Percentiles rank a stretch among this genome's conserved stretches.
Evolutionary conservation across 2,329 filamentous ascomycete species (phyloP).

Genomic region (Plenodomus biglobosus): DNA sequence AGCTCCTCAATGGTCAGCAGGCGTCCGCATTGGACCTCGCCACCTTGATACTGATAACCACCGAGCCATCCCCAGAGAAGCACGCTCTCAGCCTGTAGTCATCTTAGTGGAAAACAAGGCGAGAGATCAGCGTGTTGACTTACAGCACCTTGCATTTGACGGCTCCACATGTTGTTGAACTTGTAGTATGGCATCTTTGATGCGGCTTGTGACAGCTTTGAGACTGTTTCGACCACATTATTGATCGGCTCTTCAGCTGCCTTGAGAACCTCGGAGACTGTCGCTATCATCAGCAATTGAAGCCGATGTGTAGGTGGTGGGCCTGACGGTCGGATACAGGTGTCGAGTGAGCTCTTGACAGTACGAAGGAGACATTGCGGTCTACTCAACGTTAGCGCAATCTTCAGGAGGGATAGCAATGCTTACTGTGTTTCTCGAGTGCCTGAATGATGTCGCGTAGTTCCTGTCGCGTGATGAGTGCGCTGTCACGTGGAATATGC

Average conservation of each 20-base stretch:
- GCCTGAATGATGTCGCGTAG: constrained; percentile 78
- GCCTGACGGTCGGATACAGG: constrained; percentile 63
- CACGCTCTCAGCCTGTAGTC: constrained; percentile 56
- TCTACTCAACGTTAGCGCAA: constrained; percentile 49
- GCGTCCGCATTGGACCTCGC: constrained; percentile 58
- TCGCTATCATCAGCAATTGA: constrained; percentile 8
- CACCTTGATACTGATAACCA: constrained; percentile 61
- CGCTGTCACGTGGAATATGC: constrained; percentile 27
- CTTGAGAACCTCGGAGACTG: constrained; percentile 69
- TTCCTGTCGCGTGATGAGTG: constrained; percentile 53
- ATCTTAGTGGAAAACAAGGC: constrained; percentile 7
- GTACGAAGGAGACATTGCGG: constrained; percentile 75
- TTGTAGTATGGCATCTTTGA: constrained; percentile 96
- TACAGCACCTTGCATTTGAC: constrained; percentile 78
- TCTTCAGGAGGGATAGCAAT: not conserved
- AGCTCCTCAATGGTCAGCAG: constrained; percentile 88
- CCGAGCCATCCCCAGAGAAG: constrained; percentile 76
- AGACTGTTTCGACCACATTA: constrained; percentile 70
- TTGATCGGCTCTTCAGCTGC: constrained; percentile 70
- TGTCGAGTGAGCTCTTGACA: constrained; percentile 89
- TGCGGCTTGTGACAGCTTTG: constrained; percentile 69
- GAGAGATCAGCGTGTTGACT: constrained; percentile 26
- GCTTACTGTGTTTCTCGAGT: constrained; percentile 72
- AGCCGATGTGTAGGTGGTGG: not conserved
- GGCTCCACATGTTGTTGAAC: constrained; percentile 87